Evolutionary conservation across 2,329 filamentous ascomycete species (phyloP), one percentile per base, ranked within the genome.

Genomic region (Colletotrichum filicis): DNA sequence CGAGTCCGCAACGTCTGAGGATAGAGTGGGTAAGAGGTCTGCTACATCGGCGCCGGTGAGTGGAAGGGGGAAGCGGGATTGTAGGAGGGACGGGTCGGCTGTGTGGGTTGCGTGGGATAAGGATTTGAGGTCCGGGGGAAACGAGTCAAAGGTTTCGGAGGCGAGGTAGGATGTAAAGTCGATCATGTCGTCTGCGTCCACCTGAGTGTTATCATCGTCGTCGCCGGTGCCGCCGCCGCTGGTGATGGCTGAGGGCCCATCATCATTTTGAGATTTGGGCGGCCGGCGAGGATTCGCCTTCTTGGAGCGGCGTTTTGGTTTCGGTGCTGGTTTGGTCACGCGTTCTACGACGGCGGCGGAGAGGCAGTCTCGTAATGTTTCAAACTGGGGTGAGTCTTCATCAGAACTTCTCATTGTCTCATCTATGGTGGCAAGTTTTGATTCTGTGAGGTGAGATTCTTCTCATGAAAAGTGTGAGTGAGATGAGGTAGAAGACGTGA

Each of bases 151-250:
- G 66, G 92, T 90, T 79, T 93, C 89, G 60, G 85, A 82, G 28
- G 94, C 91, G 35, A 97, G 88, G 81, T 95, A 97, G 85, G 95
- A 92, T 66, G 94, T 91, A 82, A 97, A 97, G 1, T 97, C 95
- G 30, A 90, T 89, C 26, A 97, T 83, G 67, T 95, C 94, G 76
- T 93, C 92, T 5, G 89, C 89, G 76, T 90, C 79, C 16, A 73
- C 60, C 6, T 76, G 55, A 30, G 61, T n/a, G 7, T 64, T 72
- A 49, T 58, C 19, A 16, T 46, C n/a, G 57, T 6, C 42, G 8
- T n/a, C 58, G 11, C 11, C 37, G 24, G n/a, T 26, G 30, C 30
- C 11, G 32, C 1, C 32, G 26, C 16, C 7, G 26, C 19, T 6
- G 2, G 24, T 26, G 24, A 19, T 4, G 35, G 19, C 19, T 6